Evolutionary conservation across 2,329 filamentous ascomycete species (phyloP), one percentile per base, ranked within the genome.

Genomic region (Penicillium sp.): DNA sequence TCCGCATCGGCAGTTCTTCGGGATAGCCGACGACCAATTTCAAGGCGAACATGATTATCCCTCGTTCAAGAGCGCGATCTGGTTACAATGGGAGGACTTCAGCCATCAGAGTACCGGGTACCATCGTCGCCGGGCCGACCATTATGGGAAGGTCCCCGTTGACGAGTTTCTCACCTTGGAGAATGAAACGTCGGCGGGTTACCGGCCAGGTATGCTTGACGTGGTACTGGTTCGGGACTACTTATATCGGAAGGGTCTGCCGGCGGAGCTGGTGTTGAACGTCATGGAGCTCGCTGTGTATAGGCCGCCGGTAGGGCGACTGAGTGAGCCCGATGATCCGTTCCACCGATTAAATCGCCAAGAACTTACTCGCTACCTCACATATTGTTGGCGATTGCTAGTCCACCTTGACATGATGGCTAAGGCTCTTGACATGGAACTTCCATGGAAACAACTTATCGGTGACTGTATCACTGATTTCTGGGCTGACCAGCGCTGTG

Each of bases 341-440:
- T 38, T 53, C 19, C 50, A 53, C 22, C 28, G 33, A 5, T 53
- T n/a, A 24, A 53, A 53, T 17, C 50, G 50, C 12, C 12, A 24
- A 17, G 50, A 53, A 38, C 13, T 53, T 8, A 19, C 13, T 22
- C 28, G 22, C 28, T 74, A 74, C 54, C 51, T 75, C 7, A 69
- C 54, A 47, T 71, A 70, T 42, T 73, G 72, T 49, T 75, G 73
- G 72, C 50, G 64, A 24, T 6, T 73, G 2, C 44, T 75, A 6
- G 58, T 75, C 28, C 60, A 68, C 9, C 70, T 65, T 59, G 62
- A 73, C 37, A 64, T 73, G 59, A 62, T 73, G 61, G 68, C 62
- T 8, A 65, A 61, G 10, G 67, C 59, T 28, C 44, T 74, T 24
- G 65, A 58, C 15, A 57, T 68, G 47, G 47, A 57, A 3, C 60